A percentile compares a stretch with the other conserved stretches of the same genome.
Conservation (phyloP, 352 stramenopile genomes). For the Aphanomyces cochlioides region DNA sequence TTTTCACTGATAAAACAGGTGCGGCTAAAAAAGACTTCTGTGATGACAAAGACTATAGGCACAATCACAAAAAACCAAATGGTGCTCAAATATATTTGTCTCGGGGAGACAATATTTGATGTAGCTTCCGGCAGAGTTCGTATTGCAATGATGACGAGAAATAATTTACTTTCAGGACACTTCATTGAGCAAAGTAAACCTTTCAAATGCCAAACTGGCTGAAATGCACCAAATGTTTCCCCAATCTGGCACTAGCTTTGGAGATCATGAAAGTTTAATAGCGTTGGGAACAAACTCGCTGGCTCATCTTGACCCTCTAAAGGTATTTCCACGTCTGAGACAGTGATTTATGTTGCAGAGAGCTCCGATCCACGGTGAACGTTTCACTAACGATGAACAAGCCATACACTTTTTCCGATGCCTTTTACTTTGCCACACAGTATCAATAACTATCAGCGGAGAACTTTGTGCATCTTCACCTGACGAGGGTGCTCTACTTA, state of each 20-base stretch:
- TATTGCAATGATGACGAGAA: no score
- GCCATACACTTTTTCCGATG: conserved; percentile 66
- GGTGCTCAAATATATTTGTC: conserved; percentile 92
- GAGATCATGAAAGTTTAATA: not conserved
- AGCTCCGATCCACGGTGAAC: not conserved
- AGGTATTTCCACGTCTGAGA: no score
- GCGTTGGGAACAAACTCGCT: not conserved
- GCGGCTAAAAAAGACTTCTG: not conserved
- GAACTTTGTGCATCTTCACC: conserved; percentile 60
- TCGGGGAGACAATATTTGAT: conserved; percentile 53
- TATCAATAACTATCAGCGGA: conserved; percentile 37
- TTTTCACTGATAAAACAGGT: conserved; percentile 99
- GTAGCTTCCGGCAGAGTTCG: no score
- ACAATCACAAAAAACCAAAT: conserved; percentile 99
- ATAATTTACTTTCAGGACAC: no score
- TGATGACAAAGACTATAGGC: not conserved
- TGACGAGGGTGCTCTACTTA: conserved; percentile 75
- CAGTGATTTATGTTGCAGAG: no score
- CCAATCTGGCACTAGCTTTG: not conserved
- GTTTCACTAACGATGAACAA: conserved; percentile 7
- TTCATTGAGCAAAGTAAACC: not conserved
- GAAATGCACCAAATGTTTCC: not conserved
- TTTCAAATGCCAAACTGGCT: not conserved
- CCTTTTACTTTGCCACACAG: conserved; percentile 76
- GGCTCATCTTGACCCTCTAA: no score